Percentiles rank a stretch among this genome's conserved stretches.
phyloP scores from a whole-genome alignment of 2,329 filamentous ascomycete genomes.

The Mollisia scopiformis region DNA sequence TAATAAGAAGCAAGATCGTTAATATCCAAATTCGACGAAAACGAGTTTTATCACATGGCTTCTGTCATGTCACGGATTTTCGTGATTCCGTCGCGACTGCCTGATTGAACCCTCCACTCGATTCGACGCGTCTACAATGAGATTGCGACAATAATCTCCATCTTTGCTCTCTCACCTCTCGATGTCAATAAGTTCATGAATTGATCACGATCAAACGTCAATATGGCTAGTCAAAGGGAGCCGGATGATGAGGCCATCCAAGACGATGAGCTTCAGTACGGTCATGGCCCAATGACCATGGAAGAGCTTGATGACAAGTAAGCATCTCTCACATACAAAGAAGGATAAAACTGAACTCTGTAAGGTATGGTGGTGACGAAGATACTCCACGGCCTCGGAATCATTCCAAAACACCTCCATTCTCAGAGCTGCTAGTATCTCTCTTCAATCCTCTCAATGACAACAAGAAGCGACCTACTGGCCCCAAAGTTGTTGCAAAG shows the following conservation, averaged over 20 bases:
- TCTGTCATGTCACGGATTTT: not conserved
- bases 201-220: not conserved
- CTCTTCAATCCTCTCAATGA: slow-evolving; percentile 83
- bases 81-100: not conserved
- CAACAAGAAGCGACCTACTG: slow-evolving; percentile 66
- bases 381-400: slow-evolving; percentile 51
- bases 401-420: slow-evolving; percentile 75
- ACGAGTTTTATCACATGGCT: too few relatives aligned
- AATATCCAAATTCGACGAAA: not conserved
- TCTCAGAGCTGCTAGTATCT: slow-evolving; percentile 75
- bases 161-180: too few relatives aligned
- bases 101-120: not conserved
- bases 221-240: slow-evolving; percentile 7
- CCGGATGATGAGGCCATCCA: slow-evolving; percentile 30
- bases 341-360: not conserved
- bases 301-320: slow-evolving; percentile 32
- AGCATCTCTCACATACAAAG: not conserved
- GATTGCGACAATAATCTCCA: too few relatives aligned
- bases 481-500: slow-evolving; percentile 56
- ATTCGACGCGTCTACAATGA: too few relatives aligned
- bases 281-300: slow-evolving; percentile 41
- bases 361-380: not conserved
- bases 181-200: not conserved
- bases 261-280: slow-evolving; percentile 53
- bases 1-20: too few relatives aligned